Conservation (phyloP, 108 stramenopile genomes). For the Stephanodiscus triporus region DNA sequence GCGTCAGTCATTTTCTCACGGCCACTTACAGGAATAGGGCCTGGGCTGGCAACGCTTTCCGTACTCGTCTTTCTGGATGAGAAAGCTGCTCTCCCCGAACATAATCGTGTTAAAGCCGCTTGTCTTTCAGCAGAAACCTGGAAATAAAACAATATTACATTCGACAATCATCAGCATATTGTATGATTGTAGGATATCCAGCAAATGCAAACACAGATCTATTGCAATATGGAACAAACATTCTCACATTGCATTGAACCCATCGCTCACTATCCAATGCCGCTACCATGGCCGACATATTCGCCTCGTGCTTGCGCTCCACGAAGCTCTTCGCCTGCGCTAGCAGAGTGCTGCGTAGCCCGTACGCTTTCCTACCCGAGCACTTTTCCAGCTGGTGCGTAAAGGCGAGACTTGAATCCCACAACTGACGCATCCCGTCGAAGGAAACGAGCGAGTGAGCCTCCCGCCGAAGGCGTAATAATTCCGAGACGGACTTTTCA, state of each 20-base stretch:
- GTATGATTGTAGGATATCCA: background rate
- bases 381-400: constrained; percentile 74
- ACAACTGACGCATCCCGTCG: constrained; percentile 85
- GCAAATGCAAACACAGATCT: background rate
- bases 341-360: constrained; percentile 87
- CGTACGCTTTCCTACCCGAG: constrained; percentile 75
- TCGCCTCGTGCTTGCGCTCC: constrained; percentile 89
- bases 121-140: constrained; percentile 80
- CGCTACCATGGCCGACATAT: constrained; percentile 85
- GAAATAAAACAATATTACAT: background rate
- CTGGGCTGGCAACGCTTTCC: constrained; percentile 20
- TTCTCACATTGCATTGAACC: constrained; percentile 87
- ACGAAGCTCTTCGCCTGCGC: constrained; percentile 93
- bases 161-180: background rate
- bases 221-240: background rate
- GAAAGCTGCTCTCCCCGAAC: constrained; percentile 75
- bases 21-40: constrained; percentile 15
- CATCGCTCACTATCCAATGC: constrained; percentile 95
- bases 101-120: constrained; percentile 74
- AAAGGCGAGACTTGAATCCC: constrained; percentile 83
- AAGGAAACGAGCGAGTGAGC: constrained; percentile 78
- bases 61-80: constrained; percentile 42
- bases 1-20: constrained; percentile 69
- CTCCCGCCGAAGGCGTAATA: constrained; percentile 85
- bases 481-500: constrained; percentile 80